Percentiles rank a stretch among this genome's conserved stretches.
Evolutionary conservation across 140 eudicot species (phyloP).

Genomic region (Flaveria floridana): DNA sequence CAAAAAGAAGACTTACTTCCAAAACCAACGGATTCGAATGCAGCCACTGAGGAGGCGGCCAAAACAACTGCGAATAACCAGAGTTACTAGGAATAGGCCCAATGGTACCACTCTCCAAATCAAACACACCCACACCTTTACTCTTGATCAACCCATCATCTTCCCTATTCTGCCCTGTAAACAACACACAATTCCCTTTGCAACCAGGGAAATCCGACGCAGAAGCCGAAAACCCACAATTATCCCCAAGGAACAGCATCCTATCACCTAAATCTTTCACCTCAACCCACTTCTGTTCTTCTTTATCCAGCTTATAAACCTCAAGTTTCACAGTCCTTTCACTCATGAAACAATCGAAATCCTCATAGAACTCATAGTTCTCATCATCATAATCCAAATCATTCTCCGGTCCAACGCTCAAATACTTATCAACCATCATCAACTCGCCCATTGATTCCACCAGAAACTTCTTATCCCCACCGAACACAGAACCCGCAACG

Average conservation of each 20-base stretch:
- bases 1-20: constrained; percentile 50
- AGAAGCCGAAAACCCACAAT: constrained; percentile 72
- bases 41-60: constrained; percentile 94
- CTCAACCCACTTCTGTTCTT: constrained; percentile 55
- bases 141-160: constrained; percentile 59
- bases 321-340: constrained; percentile 70
- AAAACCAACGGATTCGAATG: constrained; percentile 36
- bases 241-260: constrained; percentile 78
- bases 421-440: constrained; percentile 66
- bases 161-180: constrained; percentile 54
- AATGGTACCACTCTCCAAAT: constrained; percentile 72
- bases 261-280: constrained; percentile 64
- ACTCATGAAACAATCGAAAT: constrained; percentile 64
- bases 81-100: constrained; percentile 48
- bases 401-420: constrained; percentile 65
- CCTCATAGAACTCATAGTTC: constrained; percentile 69
- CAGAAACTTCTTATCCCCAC: constrained; percentile 83
- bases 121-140: constrained; percentile 68
- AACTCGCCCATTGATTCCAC: constrained; percentile 64
- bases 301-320: constrained; percentile 64
- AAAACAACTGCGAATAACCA: constrained; percentile 62
- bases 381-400: constrained; percentile 57
- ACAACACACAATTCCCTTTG: constrained; percentile 74
- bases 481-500: constrained; percentile 56
- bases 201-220: constrained; percentile 50